Base-by-base conservation (phyloP, 257 asterid genomes). In the Gardenia jasminoides region DNA sequence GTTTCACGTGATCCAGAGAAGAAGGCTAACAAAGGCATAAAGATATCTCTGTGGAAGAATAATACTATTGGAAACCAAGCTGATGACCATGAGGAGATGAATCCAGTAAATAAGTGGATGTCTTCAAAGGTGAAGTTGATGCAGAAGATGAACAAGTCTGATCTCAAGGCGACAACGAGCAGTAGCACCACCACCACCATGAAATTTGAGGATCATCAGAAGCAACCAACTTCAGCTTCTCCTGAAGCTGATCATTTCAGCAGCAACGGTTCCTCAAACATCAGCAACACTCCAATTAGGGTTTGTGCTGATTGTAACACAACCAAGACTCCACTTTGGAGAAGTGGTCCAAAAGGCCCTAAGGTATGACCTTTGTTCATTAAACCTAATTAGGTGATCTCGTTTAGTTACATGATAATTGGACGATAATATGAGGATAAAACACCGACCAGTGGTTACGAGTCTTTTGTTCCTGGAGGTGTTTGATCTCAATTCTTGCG, bases 271-370 rank as follows among this genome's bases (percentile, higher is more conserved):
- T 82, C 86, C 36, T 83, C 92, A 15, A 83, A 86, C 91, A 88
- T 83, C 80, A 81, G 72, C 47, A 84, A 70, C 76, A 84, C 68
- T 82, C 94, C 95, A 79, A 87, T 88, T 93, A 95, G 98, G 99
- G 98, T 93, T 91, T 95, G 99, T 77, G 74, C 97, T 36, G 96
- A 95, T 85, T 95, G 99, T 83, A 88, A 87, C 91, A 95, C 99
- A 7, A 93, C 99, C 62, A 95, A 92, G 86, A 95, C 99, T 61
- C 99, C 99, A 86, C 96, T 95, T 33, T 95, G 99, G 99, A 90
- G 99, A 86, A 92, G 99, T 86, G 99, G 99, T 70, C 99, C 99
- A 52, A 89, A 92, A 82, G 99, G 98, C 78, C 99, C 99, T 64
- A 95, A 95, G 99, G 99, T 91, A 75, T 47, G 33, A 22, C 48